A percentile compares a stretch with the other conserved stretches of the same genome.
Evolutionary conservation across 2,329 filamentous ascomycete species (phyloP).

Genomic region (Trichocomaceae sp.): DNA sequence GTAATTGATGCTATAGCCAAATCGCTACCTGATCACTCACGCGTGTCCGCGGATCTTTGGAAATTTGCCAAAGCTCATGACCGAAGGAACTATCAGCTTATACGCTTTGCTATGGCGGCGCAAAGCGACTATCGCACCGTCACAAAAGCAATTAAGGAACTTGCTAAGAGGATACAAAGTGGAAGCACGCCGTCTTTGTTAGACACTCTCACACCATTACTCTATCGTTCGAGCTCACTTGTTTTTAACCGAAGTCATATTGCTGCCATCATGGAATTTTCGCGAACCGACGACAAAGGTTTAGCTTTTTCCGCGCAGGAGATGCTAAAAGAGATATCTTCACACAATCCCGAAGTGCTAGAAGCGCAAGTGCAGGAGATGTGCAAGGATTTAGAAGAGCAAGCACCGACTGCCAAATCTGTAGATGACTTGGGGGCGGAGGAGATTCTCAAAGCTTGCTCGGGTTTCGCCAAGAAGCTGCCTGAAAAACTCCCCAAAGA

Average conservation of each 20-base stretch:
- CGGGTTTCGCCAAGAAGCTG: slow-evolving; percentile 81
- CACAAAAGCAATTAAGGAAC: slow-evolving; percentile 80
- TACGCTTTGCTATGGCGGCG: slow-evolving; percentile 75
- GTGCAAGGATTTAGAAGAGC: slow-evolving; percentile 75
- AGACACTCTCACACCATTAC: slow-evolving; percentile 71
- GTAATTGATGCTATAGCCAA: slow-evolving; percentile 67
- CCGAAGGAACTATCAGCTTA: slow-evolving; percentile 79
- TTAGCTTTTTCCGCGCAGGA: slow-evolving; percentile 77
- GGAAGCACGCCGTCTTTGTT: slow-evolving; percentile 57
- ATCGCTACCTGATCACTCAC: slow-evolving; percentile 67
- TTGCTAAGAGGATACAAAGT: slow-evolving; percentile 71
- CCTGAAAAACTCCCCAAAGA: slow-evolving; percentile 76
- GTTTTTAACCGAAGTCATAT: slow-evolving; percentile 94
- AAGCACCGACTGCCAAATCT: slow-evolving; percentile 64
- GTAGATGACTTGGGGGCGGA: slow-evolving; percentile 68
- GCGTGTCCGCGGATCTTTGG: slow-evolving; percentile 69
- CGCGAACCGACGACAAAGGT: slow-evolving; percentile 72
- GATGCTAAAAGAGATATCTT: slow-evolving; percentile 85
- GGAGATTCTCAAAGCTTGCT: slow-evolving; percentile 88
- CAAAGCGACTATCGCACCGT: slow-evolving; percentile 91
- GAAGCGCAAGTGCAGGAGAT: slow-evolving; percentile 88
- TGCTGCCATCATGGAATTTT: slow-evolving; percentile 79
- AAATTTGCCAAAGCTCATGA: slow-evolving; percentile 91
- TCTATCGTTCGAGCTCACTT: slow-evolving; percentile 77
- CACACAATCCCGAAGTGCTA: slow-evolving; percentile 80